phyloP scores from a whole-genome alignment of 148 eudicot species.

The Arbutus unedo region DNA sequence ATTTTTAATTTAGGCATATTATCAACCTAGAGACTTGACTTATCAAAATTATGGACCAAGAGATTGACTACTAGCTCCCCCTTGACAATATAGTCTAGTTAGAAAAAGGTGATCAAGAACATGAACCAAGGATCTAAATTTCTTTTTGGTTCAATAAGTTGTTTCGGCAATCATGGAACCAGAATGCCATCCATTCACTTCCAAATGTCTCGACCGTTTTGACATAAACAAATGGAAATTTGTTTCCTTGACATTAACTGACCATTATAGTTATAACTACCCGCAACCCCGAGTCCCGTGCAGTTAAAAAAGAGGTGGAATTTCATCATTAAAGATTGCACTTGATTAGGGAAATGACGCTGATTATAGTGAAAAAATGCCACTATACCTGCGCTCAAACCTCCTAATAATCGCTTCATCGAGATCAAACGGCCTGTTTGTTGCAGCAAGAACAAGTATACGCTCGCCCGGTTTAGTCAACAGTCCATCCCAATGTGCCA shows the following conservation, averaged over 20 bases:
- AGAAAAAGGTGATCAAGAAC: no score
- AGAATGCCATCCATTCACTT: no score
- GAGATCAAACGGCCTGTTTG: slow-evolving; percentile 91
- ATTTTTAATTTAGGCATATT: no score
- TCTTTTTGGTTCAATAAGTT: no score
- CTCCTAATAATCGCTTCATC: slow-evolving; percentile 94
- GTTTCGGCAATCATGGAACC: no score
- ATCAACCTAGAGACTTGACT: no score
- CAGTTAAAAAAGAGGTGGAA: not conserved
- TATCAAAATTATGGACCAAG: not conserved
- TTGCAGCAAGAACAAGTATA: slow-evolving; percentile 93
- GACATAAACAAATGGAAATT: no score
- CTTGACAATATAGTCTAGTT: not conserved
- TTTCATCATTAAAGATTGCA: not conserved
- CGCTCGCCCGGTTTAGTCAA: slow-evolving; percentile 78
- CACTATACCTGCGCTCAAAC: slow-evolving; percentile 82
- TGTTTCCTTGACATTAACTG: not conserved
- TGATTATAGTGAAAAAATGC: not conserved
- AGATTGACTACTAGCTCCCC: not conserved
- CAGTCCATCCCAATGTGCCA: slow-evolving; percentile 97
- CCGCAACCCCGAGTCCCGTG: not conserved
- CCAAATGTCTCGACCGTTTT: no score
- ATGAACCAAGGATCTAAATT: no score
- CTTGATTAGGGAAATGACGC: not conserved
- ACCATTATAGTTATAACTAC: not conserved